Base-by-base conservation (phyloP, 345 rosid species). In the Hibiscus syriacus region DNA sequence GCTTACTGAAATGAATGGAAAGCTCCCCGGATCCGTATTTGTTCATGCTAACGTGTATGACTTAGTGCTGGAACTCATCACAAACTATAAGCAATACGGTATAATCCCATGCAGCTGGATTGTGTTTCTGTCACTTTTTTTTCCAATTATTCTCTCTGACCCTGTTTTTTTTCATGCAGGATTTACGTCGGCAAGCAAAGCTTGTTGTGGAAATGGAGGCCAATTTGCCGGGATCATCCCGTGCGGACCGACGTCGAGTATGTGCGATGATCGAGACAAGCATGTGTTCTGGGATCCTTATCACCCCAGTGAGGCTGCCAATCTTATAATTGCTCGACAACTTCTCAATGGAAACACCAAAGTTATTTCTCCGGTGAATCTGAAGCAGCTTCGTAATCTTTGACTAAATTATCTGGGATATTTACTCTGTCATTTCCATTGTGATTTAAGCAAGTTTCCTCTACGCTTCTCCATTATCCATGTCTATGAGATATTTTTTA, bases 261-360 rank as follows among this genome's bases (percentile, higher is more conserved):
- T 90, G 70, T 89, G 96, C 72, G 4, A 66, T 2, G 89, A 90
- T 48, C 84, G 92, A 55, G 66, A 82, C 22, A 89, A 85, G 70
- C 87, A 86, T 74, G 94, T 90, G 12, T 90, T 93, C 52, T 90
- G 96, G 97, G 95, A 93, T 74, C 86, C 96, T 41, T 90, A 87
- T 74, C 94, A 90, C 73, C 97, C 91, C 34, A 89, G 87, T 13
- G 96, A 93, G 69, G 94, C 96, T 16, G 87, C 97, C 38, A 90
- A 87, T 67, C 52, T 88, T 38, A 66, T 89, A 10, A 60, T 88
- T 34, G 97, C 94, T 22, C 85, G 80, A 53, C 81, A 86, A 76
- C 78, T 86, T 34, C 48, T 90, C 7, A 0, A 32, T 11, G 64
- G 64, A 58, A 9, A 13, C 3, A 58, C 64, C 22, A 58, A 58